phyloP scores from a whole-genome alignment of 1,284 basidiomycete species.

The Cutaneotrichosporon arboriforme region DNA sequence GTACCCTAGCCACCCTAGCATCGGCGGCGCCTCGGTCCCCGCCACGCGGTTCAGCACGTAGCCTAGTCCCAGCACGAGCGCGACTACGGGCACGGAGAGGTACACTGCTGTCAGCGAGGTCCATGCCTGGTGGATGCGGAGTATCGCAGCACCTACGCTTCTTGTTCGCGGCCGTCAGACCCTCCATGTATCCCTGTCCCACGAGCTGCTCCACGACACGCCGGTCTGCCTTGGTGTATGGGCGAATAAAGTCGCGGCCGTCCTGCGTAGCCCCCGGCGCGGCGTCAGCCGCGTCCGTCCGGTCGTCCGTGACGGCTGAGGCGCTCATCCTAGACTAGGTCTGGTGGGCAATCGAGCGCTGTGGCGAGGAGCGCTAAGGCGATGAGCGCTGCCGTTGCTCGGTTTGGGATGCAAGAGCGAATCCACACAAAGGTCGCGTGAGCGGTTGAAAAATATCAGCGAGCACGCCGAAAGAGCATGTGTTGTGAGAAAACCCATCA shows the following conservation, averaged over 20 bases:
- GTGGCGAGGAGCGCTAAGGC: no score
- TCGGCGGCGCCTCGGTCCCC: constrained; percentile 23
- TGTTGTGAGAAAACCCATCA: no score
- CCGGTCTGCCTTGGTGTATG: constrained; percentile 54
- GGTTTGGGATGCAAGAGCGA: no score
- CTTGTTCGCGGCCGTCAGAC: constrained; percentile 63
- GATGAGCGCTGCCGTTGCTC: no score
- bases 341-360: no score
- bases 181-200: constrained; percentile 64
- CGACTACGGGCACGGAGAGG: constrained; percentile 57
- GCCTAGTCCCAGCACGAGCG: constrained; percentile 59
- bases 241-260: constrained; percentile 52
- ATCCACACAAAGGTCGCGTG: no score
- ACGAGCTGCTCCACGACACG: constrained; percentile 61
- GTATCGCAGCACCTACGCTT: constrained; percentile 50
- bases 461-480: no score
- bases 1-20: constrained; percentile 1
- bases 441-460: no score
- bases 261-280: background rate
- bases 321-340: no score
- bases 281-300: background rate
- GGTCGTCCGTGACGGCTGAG: background rate
- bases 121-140: background rate
- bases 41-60: constrained; percentile 57
- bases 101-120: constrained; percentile 52